These are phyloP conservation scores for Sugiyamaella lignohabitans DNA, from an alignment of 805 yeast genomes.

Conservation along the genomic window DNA sequence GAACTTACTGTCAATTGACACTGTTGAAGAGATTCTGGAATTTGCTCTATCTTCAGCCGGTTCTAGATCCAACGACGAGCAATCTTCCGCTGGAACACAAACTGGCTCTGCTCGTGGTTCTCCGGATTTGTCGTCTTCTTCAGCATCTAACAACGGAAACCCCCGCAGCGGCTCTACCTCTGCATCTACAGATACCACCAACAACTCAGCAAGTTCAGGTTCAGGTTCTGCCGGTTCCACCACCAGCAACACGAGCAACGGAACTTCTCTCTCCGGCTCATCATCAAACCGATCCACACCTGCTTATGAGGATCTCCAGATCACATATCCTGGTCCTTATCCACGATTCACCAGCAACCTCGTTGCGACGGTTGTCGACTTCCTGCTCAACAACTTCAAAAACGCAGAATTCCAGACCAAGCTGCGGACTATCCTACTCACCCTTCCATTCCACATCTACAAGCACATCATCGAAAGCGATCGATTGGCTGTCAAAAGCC, in stretches of 20 bases:
- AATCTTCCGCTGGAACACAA: background rate
- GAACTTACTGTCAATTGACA: conserved; percentile 15
- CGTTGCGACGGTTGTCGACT: conserved; percentile 20
- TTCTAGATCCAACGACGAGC: background rate
- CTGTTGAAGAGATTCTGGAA: conserved; percentile 19
- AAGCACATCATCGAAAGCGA: conserved; percentile 28
- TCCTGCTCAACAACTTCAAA: conserved; percentile 17
- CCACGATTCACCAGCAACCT: conserved; percentile 28
- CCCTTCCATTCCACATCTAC: conserved; percentile 27
- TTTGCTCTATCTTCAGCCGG: conserved; percentile 20
- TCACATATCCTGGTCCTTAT: conserved; percentile 26
- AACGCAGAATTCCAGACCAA: conserved; percentile 11
- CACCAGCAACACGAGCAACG: too few relatives aligned
- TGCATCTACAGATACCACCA: background rate
- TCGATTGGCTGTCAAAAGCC: conserved; percentile 20
- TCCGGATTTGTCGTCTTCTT: background rate
- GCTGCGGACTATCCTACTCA: conserved; percentile 17
- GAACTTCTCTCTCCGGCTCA: background rate
- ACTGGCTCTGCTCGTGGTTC: conserved; percentile 4
- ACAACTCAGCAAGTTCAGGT: background rate
- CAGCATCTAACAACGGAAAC: background rate
- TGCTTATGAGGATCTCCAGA: conserved; percentile 13
- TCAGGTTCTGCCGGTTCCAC: background rate
- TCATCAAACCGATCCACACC: conserved; percentile 1
- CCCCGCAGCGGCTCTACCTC: background rate